A percentile compares a stretch with the other conserved stretches of the same genome.
phyloP scores from a whole-genome alignment of 352 stramenopile species.

The Plasmopara muralis region DNA sequence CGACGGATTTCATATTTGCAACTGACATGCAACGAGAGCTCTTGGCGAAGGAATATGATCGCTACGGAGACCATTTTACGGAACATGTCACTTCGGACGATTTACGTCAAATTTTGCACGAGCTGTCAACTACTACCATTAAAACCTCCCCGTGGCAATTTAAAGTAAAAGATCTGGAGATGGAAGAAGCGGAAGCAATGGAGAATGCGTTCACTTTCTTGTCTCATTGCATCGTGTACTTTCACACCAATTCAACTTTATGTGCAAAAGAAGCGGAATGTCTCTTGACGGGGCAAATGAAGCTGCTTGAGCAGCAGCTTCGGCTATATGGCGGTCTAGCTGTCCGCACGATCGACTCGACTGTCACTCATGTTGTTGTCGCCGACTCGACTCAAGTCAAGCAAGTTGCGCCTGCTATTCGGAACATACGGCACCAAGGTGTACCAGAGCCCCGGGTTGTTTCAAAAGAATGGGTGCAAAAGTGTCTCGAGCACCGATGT shows the following conservation, averaged over 20 bases:
- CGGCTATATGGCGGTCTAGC: conserved; percentile 49
- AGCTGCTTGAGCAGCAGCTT: conserved; percentile 53
- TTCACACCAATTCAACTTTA: conserved; percentile 13
- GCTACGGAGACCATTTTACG: conserved; percentile 70
- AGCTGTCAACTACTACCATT: conserved; percentile 18
- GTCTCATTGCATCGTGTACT: conserved; percentile 66
- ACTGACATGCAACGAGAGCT: conserved; percentile 41
- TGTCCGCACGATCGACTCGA: conserved; percentile 27
- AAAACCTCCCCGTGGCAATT: conserved; percentile 40
- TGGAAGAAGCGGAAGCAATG: conserved; percentile 67
- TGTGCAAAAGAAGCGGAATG: conserved; percentile 10
- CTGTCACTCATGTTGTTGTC: conserved; percentile 57
- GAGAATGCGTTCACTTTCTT: conserved; percentile 63
- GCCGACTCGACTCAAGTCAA: conserved; percentile 26
- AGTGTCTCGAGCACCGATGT: conserved; percentile 33
- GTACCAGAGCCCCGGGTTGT: conserved; percentile 48
- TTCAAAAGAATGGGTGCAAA: conserved; percentile 52
- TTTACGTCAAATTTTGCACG: conserved; percentile 41
- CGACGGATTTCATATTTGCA: conserved; percentile 66
- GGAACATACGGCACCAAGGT: conserved; percentile 34
- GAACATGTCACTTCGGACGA: conserved; percentile 43
- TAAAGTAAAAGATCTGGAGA: conserved; percentile 29
- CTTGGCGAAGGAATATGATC: conserved; percentile 66
- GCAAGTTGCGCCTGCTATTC: conserved; percentile 38
- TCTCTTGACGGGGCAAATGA: conserved; percentile 29